Base-by-base conservation (phyloP, 148 eudicot genomes). In the Persicaria tinctoria region DNA sequence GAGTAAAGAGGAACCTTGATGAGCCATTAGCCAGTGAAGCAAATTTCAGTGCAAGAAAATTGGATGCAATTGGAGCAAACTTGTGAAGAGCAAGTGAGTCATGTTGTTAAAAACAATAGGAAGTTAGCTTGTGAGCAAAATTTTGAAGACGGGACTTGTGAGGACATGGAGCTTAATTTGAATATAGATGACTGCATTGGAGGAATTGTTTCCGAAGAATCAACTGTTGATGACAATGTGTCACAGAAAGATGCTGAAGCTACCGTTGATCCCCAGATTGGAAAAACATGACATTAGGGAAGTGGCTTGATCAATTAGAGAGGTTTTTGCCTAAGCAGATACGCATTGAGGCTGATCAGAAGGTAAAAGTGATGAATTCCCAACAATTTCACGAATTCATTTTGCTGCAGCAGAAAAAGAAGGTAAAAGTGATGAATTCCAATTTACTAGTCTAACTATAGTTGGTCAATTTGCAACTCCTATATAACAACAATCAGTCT, bases 271-370 rank as follows among this genome's bases (percentile, higher is more conserved):
- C 81, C 79, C n/a, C n/a, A 4, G 93, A 87, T 75, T 84, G 88
- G 72, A 88, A 82, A 69, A 91, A 86, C 76, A 85, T 88, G 91
- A 89, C 93, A 4, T 74, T 93, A 4, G 93, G 87, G 45, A 90
- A 89, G 46, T 91, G 92, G 92, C 88, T 89, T 74, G 87, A 86
- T 76, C 85, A 81, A 72, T 75, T 89, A 85, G 88, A 88, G 72
- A 85, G 75, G 73, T 81, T 76, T 81, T 77, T 89, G 79, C 97
- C 91, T 0, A 84, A 87, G 68, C 82, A 86, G 51, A 90, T 94
- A 57, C 46, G 75, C 73, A 81, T 77, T 57, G 86, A 56, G 62
- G 76, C 89, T n/a, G 91, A 91, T 74, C 78, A 85, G 76, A 82
- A 86, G 68, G 80, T 87, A 77, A 78, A 77, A 6, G 84, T 68